phyloP scores from a whole-genome alignment of 176 grass and related monocot species.

The Paspalum vaginatum region DNA sequence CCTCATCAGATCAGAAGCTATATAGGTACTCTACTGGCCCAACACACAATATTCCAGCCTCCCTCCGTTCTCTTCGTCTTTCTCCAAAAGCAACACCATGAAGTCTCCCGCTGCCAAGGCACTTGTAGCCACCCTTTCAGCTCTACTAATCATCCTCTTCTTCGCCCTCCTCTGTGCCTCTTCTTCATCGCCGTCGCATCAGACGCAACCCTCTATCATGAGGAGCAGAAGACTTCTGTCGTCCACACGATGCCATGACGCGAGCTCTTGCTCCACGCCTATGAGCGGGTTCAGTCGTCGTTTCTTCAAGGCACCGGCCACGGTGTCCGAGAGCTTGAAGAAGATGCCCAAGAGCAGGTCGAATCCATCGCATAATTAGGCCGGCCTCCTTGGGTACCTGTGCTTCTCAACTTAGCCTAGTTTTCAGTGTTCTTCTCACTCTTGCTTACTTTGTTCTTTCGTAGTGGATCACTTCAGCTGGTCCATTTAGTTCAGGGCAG shows the following conservation, averaged over 20 bases:
- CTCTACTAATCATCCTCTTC: slow-evolving; percentile 27
- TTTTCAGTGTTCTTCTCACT: not conserved
- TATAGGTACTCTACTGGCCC: slow-evolving; percentile 22
- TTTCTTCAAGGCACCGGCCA: slow-evolving; percentile 32
- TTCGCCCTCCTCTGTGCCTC: not conserved
- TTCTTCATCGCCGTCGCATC: not conserved
- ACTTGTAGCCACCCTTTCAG: slow-evolving; percentile 18
- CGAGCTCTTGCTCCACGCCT: slow-evolving; percentile 16
- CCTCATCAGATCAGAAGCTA: slow-evolving; percentile 39
- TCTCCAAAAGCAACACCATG: not conserved
- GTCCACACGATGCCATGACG: not conserved
- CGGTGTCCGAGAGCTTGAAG: slow-evolving; percentile 43
- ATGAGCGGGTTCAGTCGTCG: not conserved
- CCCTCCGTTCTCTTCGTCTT: not conserved
- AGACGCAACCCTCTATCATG: not conserved
- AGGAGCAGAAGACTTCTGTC: slow-evolving; percentile 30
- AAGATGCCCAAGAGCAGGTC: slow-evolving; percentile 38
- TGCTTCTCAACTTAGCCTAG: not conserved
- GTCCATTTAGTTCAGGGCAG: slow-evolving; percentile 38
- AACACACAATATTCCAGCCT: slow-evolving; percentile 26
- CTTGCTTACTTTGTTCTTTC: not conserved
- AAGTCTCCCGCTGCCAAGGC: slow-evolving; percentile 21
- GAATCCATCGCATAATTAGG: slow-evolving; percentile 59
- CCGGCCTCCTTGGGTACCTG: not conserved
- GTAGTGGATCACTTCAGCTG: slow-evolving; percentile 5